Evolutionary conservation across 2,329 filamentous ascomycete genomes (phyloP).

Genomic region (Apiospora hydei): DNA sequence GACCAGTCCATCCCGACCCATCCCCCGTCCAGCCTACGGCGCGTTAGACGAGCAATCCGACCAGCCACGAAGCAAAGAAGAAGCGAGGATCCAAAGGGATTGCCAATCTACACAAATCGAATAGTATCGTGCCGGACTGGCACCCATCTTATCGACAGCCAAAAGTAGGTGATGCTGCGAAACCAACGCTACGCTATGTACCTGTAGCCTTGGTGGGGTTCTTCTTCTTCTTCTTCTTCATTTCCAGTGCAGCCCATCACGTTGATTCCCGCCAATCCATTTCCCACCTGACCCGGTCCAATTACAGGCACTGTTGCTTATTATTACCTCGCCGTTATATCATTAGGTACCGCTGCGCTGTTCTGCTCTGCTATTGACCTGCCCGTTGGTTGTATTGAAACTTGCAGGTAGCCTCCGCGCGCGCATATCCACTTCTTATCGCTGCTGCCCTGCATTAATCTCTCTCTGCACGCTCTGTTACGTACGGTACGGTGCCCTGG

Average conservation of each 20-base stretch:
- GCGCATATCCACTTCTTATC: constrained; percentile 4
- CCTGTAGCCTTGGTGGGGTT: constrained; percentile 3
- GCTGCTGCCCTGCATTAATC: constrained; percentile 1
- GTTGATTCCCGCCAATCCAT: neutral
- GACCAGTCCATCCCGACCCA: neutral
- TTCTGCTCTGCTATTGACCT: neutral
- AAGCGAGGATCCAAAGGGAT: neutral
- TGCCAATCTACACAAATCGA: neutral
- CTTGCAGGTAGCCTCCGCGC: neutral
- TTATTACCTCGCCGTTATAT: neutral
- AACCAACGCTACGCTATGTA: neutral
- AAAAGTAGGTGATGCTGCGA: constrained; percentile 7
- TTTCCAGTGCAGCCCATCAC: neutral
- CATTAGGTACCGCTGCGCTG: neutral
- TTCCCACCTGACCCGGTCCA: neutral
- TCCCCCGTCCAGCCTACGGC: neutral
- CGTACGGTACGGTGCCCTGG: neutral
- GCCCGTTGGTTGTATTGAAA: constrained; percentile 3
- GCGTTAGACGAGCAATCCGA: neutral
- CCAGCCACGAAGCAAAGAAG: neutral
- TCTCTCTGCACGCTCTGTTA: neutral
- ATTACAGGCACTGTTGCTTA: neutral
- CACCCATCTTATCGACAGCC: neutral
- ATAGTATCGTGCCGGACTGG: neutral
- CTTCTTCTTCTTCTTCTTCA: neutral